A percentile compares a stretch with the other conserved stretches of the same genome.
phyloP scores from a whole-genome alignment of 1,139 yeast genomes.

The Taphrina populina region DNA sequence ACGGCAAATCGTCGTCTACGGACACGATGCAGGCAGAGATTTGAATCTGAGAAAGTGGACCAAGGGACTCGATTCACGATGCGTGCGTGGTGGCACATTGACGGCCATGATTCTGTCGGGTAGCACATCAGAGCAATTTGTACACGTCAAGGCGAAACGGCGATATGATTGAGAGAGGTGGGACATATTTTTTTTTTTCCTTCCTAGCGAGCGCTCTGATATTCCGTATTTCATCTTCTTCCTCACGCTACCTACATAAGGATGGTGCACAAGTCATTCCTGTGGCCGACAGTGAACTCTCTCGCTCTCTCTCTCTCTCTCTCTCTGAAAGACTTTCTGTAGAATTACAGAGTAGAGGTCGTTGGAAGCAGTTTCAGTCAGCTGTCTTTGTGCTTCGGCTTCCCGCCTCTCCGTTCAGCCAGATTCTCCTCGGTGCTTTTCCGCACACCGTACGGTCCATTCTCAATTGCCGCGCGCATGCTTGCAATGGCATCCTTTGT shows the following conservation, averaged over 20 bases:
- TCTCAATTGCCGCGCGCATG: constrained; percentile 61
- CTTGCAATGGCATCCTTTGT: constrained; percentile 70
- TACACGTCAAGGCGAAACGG: constrained; percentile 25
- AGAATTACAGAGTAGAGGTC: no score
- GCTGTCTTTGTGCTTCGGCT: background rate
- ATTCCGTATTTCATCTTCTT: no score
- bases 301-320: no score
- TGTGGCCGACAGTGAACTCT: no score
- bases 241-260: no score
- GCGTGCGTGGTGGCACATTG: constrained; percentile 71
- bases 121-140: constrained; percentile 35
- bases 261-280: no score
- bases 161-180: constrained; percentile 1
- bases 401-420: constrained; percentile 8
- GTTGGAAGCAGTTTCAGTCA: no score
- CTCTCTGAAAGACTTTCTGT: no score
- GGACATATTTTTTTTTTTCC: background rate
- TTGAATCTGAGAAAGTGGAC: constrained; percentile 63
- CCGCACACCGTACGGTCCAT: constrained; percentile 4
- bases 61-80: constrained; percentile 78
- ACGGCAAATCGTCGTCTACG: constrained; percentile 64
- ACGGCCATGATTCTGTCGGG: constrained; percentile 57
- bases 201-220: background rate
- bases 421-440: constrained; percentile 14
- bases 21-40: constrained; percentile 85